Conservation (phyloP, 2,329 filamentous ascomycete species). For the Bipolaris oryzae region DNA sequence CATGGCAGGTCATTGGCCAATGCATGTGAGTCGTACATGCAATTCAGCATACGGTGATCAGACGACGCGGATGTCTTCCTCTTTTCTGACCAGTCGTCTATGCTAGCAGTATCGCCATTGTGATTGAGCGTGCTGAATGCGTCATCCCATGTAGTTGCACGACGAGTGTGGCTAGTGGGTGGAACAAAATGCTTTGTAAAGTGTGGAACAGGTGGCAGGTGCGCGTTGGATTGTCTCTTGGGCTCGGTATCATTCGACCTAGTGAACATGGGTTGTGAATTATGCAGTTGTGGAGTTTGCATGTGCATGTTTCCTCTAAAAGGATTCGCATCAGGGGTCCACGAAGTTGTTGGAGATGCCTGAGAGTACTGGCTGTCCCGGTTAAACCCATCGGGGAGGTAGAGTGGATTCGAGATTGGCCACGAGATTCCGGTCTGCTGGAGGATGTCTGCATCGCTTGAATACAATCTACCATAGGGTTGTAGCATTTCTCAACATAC, state of each 20-base stretch:
- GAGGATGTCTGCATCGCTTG: slow-evolving; percentile 65
- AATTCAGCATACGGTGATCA: slow-evolving; percentile 28
- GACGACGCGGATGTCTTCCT: slow-evolving; percentile 18
- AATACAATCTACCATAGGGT: not conserved
- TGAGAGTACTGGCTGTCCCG: slow-evolving; percentile 2
- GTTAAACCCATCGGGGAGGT: slow-evolving; percentile 23
- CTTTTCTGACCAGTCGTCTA: slow-evolving; percentile 29
- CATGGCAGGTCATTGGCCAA: slow-evolving; percentile 19
- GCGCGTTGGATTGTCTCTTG: slow-evolving; percentile 22
- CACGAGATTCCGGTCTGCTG: slow-evolving; percentile 77
- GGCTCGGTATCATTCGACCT: slow-evolving; percentile 24
- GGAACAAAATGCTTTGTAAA: slow-evolving; percentile 19
- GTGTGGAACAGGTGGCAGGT: slow-evolving; percentile 23
- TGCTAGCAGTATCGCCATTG: slow-evolving; percentile 26
- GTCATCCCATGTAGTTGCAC: slow-evolving; percentile 23
- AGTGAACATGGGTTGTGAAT: slow-evolving; percentile 12
- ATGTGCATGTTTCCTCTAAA: slow-evolving; percentile 6
- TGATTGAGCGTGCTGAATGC: slow-evolving; percentile 16
- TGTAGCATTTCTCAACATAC: slow-evolving; percentile 55
- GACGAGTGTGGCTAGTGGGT: slow-evolving; percentile 5
- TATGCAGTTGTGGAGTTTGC: slow-evolving; percentile 20
- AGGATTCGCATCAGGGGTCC: slow-evolving; percentile 6
- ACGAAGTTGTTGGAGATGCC: slow-evolving; percentile 1
- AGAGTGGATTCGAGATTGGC: slow-evolving; percentile 61
- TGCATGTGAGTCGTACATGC: slow-evolving; percentile 15